Conservation (phyloP, 306 rosid genomes). For the Oxytropis ochrocephala region DNA sequence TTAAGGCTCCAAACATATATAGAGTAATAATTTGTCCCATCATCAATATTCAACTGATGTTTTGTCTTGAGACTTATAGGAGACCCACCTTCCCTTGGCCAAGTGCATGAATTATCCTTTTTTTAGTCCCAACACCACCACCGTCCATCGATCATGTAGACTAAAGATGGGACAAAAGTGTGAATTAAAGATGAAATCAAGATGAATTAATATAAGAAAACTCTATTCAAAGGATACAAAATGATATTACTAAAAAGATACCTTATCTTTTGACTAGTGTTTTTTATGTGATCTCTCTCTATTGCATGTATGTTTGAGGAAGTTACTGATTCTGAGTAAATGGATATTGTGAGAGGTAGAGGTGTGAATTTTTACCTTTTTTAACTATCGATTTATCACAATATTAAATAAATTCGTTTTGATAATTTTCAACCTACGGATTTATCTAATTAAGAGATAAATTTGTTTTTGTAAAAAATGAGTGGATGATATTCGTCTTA, state of each 20-base stretch:
- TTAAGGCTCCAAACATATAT: conserved; percentile 49
- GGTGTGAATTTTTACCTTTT: too few species aligned
- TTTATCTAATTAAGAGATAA: too few species aligned
- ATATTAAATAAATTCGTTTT: too few species aligned
- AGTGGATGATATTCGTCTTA: too few species aligned
- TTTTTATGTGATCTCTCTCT: not conserved
- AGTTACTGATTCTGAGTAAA: too few species aligned
- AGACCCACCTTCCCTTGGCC: conserved; percentile 19
- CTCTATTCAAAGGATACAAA: not conserved
- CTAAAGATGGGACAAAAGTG: conserved; percentile 39
- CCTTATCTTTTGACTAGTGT: not conserved
- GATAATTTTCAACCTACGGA: too few species aligned
- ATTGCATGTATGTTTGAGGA: not conserved
- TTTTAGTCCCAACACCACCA: conserved; percentile 34
- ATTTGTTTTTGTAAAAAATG: too few species aligned
- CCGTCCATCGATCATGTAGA: conserved; percentile 44
- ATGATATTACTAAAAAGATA: not conserved
- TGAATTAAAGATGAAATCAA: not conserved
- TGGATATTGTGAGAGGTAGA: too few species aligned
- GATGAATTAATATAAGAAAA: too few species aligned
- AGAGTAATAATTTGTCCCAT: conserved; percentile 39
- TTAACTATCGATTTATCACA: too few species aligned
- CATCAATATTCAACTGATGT: conserved; percentile 38
- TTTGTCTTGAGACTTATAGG: conserved; percentile 26
- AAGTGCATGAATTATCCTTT: conserved; percentile 44